phyloP scores from a whole-genome alignment of 2,329 filamentous ascomycete species.

The Huntiella moniliformis region DNA sequence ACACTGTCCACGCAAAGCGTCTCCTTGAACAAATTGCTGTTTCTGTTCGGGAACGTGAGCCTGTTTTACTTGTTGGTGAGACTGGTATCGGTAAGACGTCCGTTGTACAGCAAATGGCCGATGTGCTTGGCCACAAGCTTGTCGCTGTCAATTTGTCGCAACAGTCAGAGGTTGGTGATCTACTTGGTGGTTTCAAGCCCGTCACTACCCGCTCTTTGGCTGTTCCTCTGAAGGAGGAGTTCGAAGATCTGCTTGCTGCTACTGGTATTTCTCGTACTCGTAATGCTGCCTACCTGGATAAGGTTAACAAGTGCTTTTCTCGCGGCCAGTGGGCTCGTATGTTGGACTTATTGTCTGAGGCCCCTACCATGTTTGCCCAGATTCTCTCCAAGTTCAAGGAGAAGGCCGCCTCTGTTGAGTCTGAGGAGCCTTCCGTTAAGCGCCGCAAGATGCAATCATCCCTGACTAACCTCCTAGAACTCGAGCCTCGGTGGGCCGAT shows the following conservation, averaged over 20 bases:
- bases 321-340: slow-evolving; percentile 77
- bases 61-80: slow-evolving; percentile 87
- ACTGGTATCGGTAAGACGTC: slow-evolving; percentile 98
- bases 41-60: slow-evolving; percentile 67
- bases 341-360: slow-evolving; percentile 73
- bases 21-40: slow-evolving; percentile 78
- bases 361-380: slow-evolving; percentile 67
- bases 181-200: slow-evolving; percentile 91
- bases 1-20: slow-evolving; percentile 65
- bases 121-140: slow-evolving; percentile 66
- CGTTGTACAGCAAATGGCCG: slow-evolving; percentile 79
- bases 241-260: slow-evolving; percentile 69
- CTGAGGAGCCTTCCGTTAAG: slow-evolving; percentile 40
- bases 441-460: slow-evolving; percentile 35
- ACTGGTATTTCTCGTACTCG: slow-evolving; percentile 73
- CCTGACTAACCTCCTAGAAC: slow-evolving; percentile 39
- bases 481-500: slow-evolving; percentile 54
- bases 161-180: slow-evolving; percentile 90
- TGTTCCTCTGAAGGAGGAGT: slow-evolving; percentile 80
- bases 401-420: slow-evolving; percentile 16
- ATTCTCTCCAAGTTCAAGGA: slow-evolving; percentile 39
- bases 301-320: slow-evolving; percentile 59
- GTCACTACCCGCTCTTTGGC: slow-evolving; percentile 78
- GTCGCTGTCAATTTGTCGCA: slow-evolving; percentile 92
- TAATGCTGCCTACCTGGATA: slow-evolving; percentile 72